phyloP scores from a whole-genome alignment of 371 early-diverging fungal species.

The Mucor sp. region DNA sequence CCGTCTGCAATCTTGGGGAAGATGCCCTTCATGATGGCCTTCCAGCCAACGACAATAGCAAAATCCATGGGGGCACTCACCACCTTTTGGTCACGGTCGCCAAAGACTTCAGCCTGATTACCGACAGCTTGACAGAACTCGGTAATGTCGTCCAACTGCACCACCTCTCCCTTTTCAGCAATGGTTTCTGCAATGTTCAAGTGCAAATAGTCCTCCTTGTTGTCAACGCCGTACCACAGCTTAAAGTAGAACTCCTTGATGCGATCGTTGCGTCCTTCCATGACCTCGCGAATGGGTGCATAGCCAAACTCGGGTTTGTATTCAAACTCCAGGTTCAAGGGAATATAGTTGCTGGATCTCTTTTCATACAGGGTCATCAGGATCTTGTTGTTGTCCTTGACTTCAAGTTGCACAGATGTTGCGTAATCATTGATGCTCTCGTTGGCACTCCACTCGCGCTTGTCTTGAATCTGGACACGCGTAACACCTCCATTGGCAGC shows the following conservation, averaged over 20 bases:
- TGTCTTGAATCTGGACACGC: slow-evolving; percentile 63
- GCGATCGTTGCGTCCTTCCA: slow-evolving; percentile 91
- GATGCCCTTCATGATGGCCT: slow-evolving; percentile 90
- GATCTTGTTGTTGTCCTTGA: slow-evolving; percentile 65
- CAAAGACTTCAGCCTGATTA: slow-evolving; percentile 89
- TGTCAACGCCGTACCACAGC: slow-evolving; percentile 79
- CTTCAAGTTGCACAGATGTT: slow-evolving; percentile 64
- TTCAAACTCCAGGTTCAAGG: slow-evolving; percentile 75
- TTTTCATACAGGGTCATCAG: slow-evolving; percentile 74
- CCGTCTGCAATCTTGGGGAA: slow-evolving; percentile 94
- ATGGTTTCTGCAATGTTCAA: slow-evolving; percentile 61
- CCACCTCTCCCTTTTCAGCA: slow-evolving; percentile 66
- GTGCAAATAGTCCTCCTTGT: slow-evolving; percentile 54
- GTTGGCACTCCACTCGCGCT: slow-evolving; percentile 63
- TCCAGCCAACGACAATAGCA: slow-evolving; percentile 95
- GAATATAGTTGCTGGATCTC: slow-evolving; percentile 65
- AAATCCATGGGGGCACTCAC: slow-evolving; percentile 91
- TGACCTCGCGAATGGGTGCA: slow-evolving; percentile 89
- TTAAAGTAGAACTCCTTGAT: slow-evolving; percentile 92
- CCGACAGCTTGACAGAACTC: slow-evolving; percentile 90
- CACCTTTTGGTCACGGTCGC: slow-evolving; percentile 61
- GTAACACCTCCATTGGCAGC: slow-evolving; percentile 43
- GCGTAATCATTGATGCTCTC: slow-evolving; percentile 55
- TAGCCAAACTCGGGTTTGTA: slow-evolving; percentile 83
- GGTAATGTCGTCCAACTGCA: slow-evolving; percentile 65